Conservation (phyloP, 352 stramenopile species). For the Globisporangium sylvaticum region DNA sequence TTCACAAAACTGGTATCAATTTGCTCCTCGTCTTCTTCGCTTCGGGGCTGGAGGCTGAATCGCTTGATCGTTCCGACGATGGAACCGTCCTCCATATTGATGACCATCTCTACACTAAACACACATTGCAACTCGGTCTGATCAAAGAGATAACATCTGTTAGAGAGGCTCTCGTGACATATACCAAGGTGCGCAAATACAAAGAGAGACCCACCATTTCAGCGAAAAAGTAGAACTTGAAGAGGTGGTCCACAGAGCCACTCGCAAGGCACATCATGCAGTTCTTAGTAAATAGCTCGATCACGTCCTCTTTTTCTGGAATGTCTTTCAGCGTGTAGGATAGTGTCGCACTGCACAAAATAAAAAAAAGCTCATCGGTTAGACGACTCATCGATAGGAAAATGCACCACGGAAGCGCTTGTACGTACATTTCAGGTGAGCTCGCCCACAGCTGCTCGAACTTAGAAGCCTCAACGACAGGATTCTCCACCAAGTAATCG, state of each 20-base stretch:
- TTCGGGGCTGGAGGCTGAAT: conserved; percentile 52
- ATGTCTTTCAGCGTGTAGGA: conserved; percentile 45
- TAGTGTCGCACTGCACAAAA: conserved; percentile 40
- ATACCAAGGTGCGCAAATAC: background rate
- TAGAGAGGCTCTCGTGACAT: background rate
- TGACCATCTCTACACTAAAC: conserved; percentile 80
- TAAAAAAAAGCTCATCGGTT: background rate
- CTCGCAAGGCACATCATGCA: conserved; percentile 78
- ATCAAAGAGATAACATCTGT: background rate
- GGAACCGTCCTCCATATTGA: conserved; percentile 47
- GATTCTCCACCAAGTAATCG: conserved; percentile 61
- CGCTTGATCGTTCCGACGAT: conserved; percentile 71
- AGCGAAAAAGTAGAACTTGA: conserved; percentile 89
- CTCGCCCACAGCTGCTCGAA: conserved; percentile 81
- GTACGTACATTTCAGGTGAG: conserved; percentile 68
- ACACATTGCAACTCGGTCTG: conserved; percentile 69
- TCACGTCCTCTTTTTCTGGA: conserved; percentile 73
- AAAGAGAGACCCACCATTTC: conserved; percentile 56
- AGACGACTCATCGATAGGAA: background rate
- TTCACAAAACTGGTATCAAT: conserved; percentile 83
- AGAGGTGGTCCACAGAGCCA: conserved; percentile 54
- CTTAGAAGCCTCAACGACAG: conserved; percentile 61
- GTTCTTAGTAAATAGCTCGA: conserved; percentile 64
- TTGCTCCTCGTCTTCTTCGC: conserved; percentile 66
- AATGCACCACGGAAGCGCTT: background rate